Conservation (phyloP, 2,329 filamentous ascomycete genomes). For the Truncatella angustata region DNA sequence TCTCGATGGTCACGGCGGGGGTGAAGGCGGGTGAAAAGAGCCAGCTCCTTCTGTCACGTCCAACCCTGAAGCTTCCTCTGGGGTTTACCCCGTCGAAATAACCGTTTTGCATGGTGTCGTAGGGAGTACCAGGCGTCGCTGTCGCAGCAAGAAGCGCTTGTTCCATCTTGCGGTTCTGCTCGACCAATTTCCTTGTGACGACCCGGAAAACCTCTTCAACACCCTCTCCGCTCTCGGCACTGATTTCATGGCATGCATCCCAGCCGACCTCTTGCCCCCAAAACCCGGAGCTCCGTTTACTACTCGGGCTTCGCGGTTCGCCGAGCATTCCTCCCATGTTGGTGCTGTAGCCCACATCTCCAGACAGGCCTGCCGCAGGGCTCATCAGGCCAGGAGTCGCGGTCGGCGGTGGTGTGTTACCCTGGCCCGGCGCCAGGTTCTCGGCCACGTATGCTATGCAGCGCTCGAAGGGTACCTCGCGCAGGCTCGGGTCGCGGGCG, state of each 20-base stretch:
- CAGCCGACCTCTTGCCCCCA: constrained; percentile 94
- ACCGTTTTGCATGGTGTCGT: constrained; percentile 32
- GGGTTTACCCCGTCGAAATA: constrained; percentile 52
- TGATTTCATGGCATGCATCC: constrained; percentile 97
- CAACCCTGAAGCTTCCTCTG: constrained; percentile 55
- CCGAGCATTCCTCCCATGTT: constrained; percentile 36
- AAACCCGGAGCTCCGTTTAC: constrained; percentile 70
- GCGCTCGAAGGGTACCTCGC: constrained; percentile 89
- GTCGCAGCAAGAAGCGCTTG: constrained; percentile 56
- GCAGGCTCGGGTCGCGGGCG: constrained; percentile 71
- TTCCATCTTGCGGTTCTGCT: constrained; percentile 63
- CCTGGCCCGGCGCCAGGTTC: constrained; percentile 72
- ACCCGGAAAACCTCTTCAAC: constrained; percentile 93
- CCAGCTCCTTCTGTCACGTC: constrained; percentile 58
- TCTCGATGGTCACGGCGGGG: constrained; percentile 51
- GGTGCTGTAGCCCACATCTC: not conserved
- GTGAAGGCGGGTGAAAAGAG: constrained; percentile 55
- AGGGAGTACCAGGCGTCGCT: constrained; percentile 47
- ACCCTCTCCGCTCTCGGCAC: constrained; percentile 88
- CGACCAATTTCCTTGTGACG: constrained; percentile 60
- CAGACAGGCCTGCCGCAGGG: constrained; percentile 23
- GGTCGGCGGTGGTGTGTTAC: constrained; percentile 66
- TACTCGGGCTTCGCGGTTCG: constrained; percentile 59
- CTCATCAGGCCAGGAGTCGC: constrained; percentile 41
- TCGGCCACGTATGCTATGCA: constrained; percentile 96